Evolutionary conservation across 176 grass and related monocot genomes (phyloP).

Genomic region (Eremochloa ophiuroides): DNA sequence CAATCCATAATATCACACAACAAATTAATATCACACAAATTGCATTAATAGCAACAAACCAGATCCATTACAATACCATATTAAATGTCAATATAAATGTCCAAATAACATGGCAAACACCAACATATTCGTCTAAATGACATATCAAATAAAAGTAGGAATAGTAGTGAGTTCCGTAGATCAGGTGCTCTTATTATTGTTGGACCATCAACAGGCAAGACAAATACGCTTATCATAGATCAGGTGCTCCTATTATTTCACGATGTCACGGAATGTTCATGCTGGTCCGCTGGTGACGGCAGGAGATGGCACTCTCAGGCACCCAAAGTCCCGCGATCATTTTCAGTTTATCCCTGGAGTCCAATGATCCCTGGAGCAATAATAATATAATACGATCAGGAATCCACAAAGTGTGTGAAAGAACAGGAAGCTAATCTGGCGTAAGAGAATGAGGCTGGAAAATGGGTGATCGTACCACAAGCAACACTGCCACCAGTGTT

Average conservation of each 20-base stretch:
- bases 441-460: background rate
- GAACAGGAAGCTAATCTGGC: background rate
- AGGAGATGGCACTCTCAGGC: background rate
- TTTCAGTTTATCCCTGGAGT: conserved; percentile 44
- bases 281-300: too few species aligned
- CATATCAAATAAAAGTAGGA: too few species aligned
- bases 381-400: background rate
- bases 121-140: too few species aligned
- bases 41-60: too few species aligned
- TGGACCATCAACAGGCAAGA: too few species aligned
- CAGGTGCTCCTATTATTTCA: conserved; percentile 27
- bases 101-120: too few species aligned
- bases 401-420: background rate
- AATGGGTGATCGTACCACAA: conserved; percentile 45
- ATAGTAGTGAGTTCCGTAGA: too few species aligned
- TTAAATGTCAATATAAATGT: too few species aligned
- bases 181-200: too few species aligned
- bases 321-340: background rate
- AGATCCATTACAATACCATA: too few species aligned
- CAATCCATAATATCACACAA: too few species aligned
- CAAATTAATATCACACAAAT: too few species aligned
- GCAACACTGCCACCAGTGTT: conserved; percentile 77
- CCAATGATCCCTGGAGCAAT: conserved; percentile 46
- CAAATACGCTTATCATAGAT: background rate
- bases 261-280: background rate